phyloP scores from a whole-genome alignment of 768 basidiomycete genomes.

The Erythrobasidium yunnanense region DNA sequence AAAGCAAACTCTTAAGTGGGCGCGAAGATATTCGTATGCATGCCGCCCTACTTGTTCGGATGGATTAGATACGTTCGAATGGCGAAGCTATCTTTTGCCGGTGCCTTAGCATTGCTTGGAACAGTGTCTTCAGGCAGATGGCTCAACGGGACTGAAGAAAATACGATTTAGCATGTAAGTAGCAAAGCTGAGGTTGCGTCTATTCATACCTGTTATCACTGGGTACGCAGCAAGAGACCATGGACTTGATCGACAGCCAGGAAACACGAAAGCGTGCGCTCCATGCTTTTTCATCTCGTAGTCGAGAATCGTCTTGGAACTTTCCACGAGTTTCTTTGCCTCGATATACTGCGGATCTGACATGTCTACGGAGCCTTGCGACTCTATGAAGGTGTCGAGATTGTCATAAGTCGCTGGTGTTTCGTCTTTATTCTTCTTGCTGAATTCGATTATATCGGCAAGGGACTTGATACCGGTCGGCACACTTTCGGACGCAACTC shows the following conservation, averaged over 20 bases:
- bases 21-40: too few species aligned
- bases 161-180: background rate
- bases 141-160: background rate
- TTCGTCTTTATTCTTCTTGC: background rate
- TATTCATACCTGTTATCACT: background rate
- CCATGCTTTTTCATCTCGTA: conserved; percentile 1
- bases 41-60: background rate
- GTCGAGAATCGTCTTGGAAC: background rate
- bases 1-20: background rate
- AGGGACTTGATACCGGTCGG: background rate
- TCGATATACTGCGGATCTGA: background rate
- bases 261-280: background rate
- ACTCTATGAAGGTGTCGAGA: background rate
- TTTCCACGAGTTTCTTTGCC: background rate
- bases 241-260: background rate
- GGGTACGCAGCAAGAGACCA: conserved; percentile 7
- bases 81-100: background rate
- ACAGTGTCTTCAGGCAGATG: background rate
- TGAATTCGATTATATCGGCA: background rate
- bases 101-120: background rate
- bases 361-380: background rate
- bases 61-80: background rate
- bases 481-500: background rate
- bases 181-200: background rate
- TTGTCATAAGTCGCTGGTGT: background rate